These are phyloP conservation scores for Emericellopsis terricola DNA, from an alignment of 495 filamentous ascomycete species.

Conservation along the genomic window DNA sequence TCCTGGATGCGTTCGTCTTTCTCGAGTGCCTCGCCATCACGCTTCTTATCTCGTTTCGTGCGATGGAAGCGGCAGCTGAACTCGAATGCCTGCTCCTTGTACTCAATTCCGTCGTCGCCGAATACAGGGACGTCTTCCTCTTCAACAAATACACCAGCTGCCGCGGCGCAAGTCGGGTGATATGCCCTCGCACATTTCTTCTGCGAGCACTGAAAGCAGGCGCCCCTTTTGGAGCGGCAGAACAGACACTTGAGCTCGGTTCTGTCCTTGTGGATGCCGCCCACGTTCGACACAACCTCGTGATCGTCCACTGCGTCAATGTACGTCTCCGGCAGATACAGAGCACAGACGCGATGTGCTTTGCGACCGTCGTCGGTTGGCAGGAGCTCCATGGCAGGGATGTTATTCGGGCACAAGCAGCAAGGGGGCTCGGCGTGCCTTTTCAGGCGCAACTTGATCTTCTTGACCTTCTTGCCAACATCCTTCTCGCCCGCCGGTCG, in stretches of 20 bases:
- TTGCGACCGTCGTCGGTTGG: constrained; percentile 75
- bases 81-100: constrained; percentile 74
- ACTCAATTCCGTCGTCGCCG: constrained; percentile 79
- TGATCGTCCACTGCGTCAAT: constrained; percentile 51
- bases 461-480: constrained; percentile 44
- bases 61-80: constrained; percentile 89
- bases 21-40: constrained; percentile 46
- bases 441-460: constrained; percentile 51
- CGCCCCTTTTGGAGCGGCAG: constrained; percentile 81
- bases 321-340: constrained; percentile 84
- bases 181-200: constrained; percentile 91
- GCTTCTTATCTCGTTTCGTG: constrained; percentile 59
- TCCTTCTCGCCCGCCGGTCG: constrained; percentile 16
- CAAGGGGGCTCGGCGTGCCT: constrained; percentile 65
- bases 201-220: constrained; percentile 91
- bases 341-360: constrained; percentile 76
- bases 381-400: constrained; percentile 67
- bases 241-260: constrained; percentile 85
- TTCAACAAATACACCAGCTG: constrained; percentile 84
- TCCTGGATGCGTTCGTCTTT: constrained; percentile 50
- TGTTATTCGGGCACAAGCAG: constrained; percentile 82
- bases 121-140: constrained; percentile 70
- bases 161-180: constrained; percentile 83
- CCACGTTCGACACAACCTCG: constrained; percentile 60
- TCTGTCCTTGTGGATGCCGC: constrained; percentile 68